Conservation (phyloP, 148 eudicot genomes). For the Pouteria glomerata region DNA sequence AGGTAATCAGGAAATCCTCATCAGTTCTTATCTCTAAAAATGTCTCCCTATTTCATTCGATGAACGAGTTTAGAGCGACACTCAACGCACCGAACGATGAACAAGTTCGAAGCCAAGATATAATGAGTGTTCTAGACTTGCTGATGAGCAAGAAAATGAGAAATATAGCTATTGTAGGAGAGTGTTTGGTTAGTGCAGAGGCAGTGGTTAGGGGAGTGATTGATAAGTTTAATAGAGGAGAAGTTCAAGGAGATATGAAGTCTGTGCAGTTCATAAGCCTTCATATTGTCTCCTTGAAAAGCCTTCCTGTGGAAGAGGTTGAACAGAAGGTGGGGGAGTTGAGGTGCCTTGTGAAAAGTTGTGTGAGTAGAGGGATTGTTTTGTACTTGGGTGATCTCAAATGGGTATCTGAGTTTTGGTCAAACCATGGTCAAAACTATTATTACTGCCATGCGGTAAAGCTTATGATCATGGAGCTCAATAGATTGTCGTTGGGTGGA, state of each 20-base stretch:
- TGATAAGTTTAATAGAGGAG: slow-evolving; percentile 52
- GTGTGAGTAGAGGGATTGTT: slow-evolving; percentile 63
- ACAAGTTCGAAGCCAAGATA: slow-evolving; percentile 36
- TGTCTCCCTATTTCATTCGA: slow-evolving; percentile 17
- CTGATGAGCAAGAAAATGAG: slow-evolving; percentile 47
- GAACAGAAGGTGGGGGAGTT: slow-evolving; percentile 58
- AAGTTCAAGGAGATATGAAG: slow-evolving; percentile 50
- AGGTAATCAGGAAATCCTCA: slow-evolving; percentile 19
- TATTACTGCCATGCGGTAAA: slow-evolving; percentile 53
- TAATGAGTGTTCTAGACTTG: slow-evolving; percentile 39
- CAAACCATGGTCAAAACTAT: slow-evolving; percentile 42
- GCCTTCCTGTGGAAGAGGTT: slow-evolving; percentile 56
- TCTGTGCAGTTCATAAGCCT: slow-evolving; percentile 58
- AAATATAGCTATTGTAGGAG: slow-evolving; percentile 59
- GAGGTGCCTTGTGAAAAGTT: slow-evolving; percentile 48
- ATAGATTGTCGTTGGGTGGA: slow-evolving; percentile 43
- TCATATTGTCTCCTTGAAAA: slow-evolving; percentile 42
- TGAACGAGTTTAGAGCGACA: slow-evolving; percentile 19
- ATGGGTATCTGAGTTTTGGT: slow-evolving; percentile 87
- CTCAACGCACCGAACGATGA: slow-evolving; percentile 13
- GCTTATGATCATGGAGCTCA: slow-evolving; percentile 61
- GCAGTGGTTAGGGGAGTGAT: slow-evolving; percentile 48
- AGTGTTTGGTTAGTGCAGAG: slow-evolving; percentile 46
- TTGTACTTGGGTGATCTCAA: slow-evolving; percentile 77
- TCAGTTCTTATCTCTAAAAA: slow-evolving; percentile 6